Evolutionary conservation across 208 protist genomes (phyloP).

Genomic region (Trypanosoma brucei): DNA sequence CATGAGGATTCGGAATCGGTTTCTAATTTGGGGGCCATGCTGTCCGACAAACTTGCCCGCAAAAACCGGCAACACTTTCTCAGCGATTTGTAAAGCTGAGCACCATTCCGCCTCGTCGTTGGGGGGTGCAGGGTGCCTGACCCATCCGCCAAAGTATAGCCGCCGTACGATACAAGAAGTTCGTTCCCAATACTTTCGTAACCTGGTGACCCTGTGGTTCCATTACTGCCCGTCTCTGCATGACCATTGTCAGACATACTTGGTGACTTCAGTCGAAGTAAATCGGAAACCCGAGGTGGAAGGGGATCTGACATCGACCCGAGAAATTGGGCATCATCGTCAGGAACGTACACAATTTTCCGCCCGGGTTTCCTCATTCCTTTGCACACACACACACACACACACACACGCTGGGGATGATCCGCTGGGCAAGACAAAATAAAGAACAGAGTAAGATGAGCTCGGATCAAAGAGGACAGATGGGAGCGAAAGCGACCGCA

Average conservation of each 20-base stretch:
- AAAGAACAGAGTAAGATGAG: too few relatives aligned
- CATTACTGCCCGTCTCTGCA: not conserved
- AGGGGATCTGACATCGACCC: slow-evolving; percentile 49
- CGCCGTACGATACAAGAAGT: slow-evolving; percentile 69
- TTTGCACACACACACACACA: too few relatives aligned
- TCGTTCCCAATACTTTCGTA: slow-evolving; percentile 18
- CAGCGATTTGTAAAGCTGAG: slow-evolving; percentile 31
- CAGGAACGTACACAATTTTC: slow-evolving; percentile 66
- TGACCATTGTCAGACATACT: slow-evolving; percentile 21
- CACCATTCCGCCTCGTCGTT: slow-evolving; percentile 36
- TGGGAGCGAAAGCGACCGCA: too few relatives aligned
- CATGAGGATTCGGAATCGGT: slow-evolving; percentile 14
- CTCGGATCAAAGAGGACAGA: too few relatives aligned
- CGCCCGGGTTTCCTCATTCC: slow-evolving; percentile 29
- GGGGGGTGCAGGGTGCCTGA: slow-evolving; percentile 40
- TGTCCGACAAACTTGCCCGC: not conserved
- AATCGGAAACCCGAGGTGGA: slow-evolving; percentile 37
- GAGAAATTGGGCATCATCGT: slow-evolving; percentile 53
- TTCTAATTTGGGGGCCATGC: not conserved
- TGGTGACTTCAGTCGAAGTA: slow-evolving; percentile 33
- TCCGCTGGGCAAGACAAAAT: too few relatives aligned
- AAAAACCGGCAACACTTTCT: slow-evolving; percentile 41
- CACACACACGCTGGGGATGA: too few relatives aligned
- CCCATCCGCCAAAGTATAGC: slow-evolving; percentile 56
- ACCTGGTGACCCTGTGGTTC: not conserved